Evolutionary conservation across 2,329 filamentous ascomycete genomes (phyloP), one percentile per base, ranked within the genome.

Genomic region (Penicillium brasilianum): DNA sequence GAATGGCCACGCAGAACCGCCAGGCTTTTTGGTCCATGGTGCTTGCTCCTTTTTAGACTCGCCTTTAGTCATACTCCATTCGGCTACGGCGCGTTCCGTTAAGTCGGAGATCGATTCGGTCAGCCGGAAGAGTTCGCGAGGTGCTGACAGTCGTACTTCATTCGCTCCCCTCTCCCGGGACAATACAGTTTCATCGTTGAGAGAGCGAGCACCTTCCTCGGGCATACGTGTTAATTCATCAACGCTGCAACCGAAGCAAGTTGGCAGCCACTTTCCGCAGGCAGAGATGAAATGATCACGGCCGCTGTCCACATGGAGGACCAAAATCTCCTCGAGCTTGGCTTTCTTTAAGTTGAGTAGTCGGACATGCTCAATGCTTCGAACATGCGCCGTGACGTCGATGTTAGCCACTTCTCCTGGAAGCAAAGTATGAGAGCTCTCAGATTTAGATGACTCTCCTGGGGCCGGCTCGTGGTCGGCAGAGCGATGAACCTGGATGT

Each of bases 211-310:
- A 11, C 86, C 86, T 18, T 84, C 82, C 85, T 93, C 88, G 0
- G 95, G 93, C 4, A 97, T 87, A 18, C 89, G 87, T 53, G 96
- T 92, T 9, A 99, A 84, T 71, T 96, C 93, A 62, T 93, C 90
- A n/a, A 99, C 84, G 0, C 91, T 93, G 39, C 92, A 88, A 0
- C 91, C 92, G 52, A 98, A 91, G 69, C 88, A 91, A 0, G 92
- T 92, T 9, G 90, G 90, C 3, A 89, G 80, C 94, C 95, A 99
- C 1, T 79, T 81, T 0, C 86, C 95, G 25, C 86, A 88, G 0
- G 97, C 82, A 0, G 93, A 90, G 41, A 99, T 87, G 73, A 99
- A 99, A 72, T 98, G 91, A 70, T 99, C 95, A 51, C 93, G 86
- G 0, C 96, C 96, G 55, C 90, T 87, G 11, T 87, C 84, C 5